Percentiles rank a stretch among this genome's conserved stretches.
These are phyloP conservation scores for Trichoderma afroharzianum DNA, from an alignment of 2,329 filamentous ascomycete genomes.

Conservation along the genomic window DNA sequence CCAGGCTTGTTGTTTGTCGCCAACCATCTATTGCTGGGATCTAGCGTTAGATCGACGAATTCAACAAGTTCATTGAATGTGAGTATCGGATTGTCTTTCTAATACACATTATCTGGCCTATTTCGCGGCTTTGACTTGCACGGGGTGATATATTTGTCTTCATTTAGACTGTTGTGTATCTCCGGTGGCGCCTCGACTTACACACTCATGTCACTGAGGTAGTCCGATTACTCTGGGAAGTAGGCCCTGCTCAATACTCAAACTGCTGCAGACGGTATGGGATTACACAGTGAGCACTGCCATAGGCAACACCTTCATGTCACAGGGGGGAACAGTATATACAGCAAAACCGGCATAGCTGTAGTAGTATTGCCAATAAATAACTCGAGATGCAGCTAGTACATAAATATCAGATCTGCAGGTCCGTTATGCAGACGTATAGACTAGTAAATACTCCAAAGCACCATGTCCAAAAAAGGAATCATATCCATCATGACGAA, in stretches of 20 bases:
- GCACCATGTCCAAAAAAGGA: not conserved
- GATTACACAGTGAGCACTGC: not conserved
- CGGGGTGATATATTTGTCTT: not conserved
- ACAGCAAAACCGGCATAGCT: not conserved
- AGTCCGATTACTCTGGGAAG: not conserved
- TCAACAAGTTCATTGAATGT: not conserved
- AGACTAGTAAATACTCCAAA: not conserved
- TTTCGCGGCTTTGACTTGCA: not conserved
- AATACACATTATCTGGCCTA: not conserved
- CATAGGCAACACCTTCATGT: not conserved
- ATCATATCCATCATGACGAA: slow-evolving; percentile 4
- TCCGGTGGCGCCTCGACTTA: not conserved
- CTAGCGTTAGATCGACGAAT: not conserved
- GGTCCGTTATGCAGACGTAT: not conserved
- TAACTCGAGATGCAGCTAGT: not conserved
- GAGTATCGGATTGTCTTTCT: not conserved
- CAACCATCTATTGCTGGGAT: not conserved
- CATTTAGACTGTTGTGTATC: not conserved
- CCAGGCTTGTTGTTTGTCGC: not conserved
- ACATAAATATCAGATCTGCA: not conserved
- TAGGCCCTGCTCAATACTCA: not conserved
- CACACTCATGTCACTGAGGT: not conserved
- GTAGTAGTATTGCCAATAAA: not conserved
- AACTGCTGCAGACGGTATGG: not conserved
- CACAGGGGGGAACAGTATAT: not conserved